Conservation (phyloP, 495 filamentous ascomycete species). For the Xylaria flabelliformis region DNA sequence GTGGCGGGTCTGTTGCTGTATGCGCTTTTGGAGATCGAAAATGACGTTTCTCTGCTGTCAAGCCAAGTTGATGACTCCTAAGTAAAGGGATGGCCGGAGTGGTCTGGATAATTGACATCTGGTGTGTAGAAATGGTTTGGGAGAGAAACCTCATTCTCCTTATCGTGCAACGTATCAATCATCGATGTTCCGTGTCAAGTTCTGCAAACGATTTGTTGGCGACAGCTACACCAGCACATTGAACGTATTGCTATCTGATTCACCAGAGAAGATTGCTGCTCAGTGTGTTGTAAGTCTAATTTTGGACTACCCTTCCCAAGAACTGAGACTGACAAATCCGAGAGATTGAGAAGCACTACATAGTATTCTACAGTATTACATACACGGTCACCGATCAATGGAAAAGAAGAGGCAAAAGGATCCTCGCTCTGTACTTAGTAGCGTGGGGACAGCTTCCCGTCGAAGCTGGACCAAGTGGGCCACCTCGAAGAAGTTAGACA, state of each 20-base stretch:
- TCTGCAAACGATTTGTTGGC: conserved; percentile 20
- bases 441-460: neutral
- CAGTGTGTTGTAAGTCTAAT: neutral
- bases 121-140: conserved; percentile 1
- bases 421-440: neutral
- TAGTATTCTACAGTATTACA: neutral
- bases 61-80: neutral
- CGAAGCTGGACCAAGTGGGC: neutral
- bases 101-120: conserved; percentile 1
- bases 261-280: neutral
- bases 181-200: conserved; percentile 8
- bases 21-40: conserved; percentile 1
- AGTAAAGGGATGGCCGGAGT: neutral
- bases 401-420: neutral
- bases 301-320: neutral
- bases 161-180: conserved; percentile 13
- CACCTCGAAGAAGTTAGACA: conserved; percentile 1
- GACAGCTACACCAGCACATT: conserved; percentile 8
- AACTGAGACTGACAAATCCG: conserved; percentile 15
- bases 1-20: conserved; percentile 2
- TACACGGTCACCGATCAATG: neutral
- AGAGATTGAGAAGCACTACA: neutral
- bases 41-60: conserved; percentile 12
- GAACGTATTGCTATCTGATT: conserved; percentile 10
- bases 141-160: conserved; percentile 1